Evolutionary conservation across 306 rosid species (phyloP).

Genomic region (Mucuna pruriens): DNA sequence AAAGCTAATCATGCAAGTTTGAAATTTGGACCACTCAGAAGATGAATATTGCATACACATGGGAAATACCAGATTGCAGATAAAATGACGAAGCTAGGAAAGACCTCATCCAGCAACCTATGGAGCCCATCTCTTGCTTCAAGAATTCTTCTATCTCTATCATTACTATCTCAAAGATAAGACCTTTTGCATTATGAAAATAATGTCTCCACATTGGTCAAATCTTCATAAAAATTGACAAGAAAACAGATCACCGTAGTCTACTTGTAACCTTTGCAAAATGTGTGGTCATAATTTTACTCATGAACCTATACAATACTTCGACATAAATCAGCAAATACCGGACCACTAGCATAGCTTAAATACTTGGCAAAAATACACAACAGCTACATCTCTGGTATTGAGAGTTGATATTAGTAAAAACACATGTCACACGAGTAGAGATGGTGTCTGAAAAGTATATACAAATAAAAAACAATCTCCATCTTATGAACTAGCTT

Average conservation of each 20-base stretch:
- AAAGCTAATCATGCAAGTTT: slow-evolving; percentile 15
- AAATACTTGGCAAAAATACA: neutral
- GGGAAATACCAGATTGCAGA: neutral
- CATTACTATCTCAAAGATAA: slow-evolving; percentile 73
- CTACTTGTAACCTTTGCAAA: neutral
- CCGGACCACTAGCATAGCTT: neutral
- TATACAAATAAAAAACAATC: no score
- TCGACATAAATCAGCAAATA: neutral
- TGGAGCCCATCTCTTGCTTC: slow-evolving; percentile 61
- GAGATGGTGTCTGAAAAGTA: no score
- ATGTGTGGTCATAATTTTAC: neutral
- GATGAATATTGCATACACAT: slow-evolving; percentile 2
- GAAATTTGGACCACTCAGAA: slow-evolving; percentile 4
- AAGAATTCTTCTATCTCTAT: slow-evolving; percentile 58
- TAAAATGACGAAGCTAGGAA: neutral
- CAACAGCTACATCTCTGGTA: neutral
- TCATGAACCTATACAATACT: neutral
- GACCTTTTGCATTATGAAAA: slow-evolving; percentile 70
- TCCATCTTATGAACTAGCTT: no score
- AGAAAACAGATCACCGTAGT: neutral
- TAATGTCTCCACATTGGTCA: slow-evolving; percentile 79
- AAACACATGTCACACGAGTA: no score
- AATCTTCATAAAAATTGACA: slow-evolving; percentile 44
- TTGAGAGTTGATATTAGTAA: neutral
- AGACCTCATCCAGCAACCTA: slow-evolving; percentile 73